Evolutionary conservation across 306 rosid genomes (phyloP), one percentile per base, ranked within the genome.

Genomic region (Vigna trinervia): DNA sequence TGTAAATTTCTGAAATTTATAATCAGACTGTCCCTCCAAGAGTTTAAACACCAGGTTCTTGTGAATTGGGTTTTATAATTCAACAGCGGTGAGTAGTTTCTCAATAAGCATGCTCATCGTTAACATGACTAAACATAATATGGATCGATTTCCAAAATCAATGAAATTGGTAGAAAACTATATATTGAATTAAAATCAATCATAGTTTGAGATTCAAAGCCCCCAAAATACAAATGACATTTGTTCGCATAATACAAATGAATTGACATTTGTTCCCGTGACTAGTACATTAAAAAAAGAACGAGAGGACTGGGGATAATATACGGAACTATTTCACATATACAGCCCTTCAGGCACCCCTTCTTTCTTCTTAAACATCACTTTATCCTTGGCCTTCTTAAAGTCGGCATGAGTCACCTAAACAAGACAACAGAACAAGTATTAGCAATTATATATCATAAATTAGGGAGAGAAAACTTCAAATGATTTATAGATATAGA

Each of bases 291-390:
- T 23, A 4, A 63, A 8, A 38, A 9, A 68, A 74, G 9, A 5
- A 43, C 15, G 69, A 17, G 34, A 39, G 32, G 28, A 11, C 19
- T 0, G 12, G n/a, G 54, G 47, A 23, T 56, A 39, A 75, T 3
- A 51, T 54, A 12, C 28, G 26, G 58, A 43, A 59, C 26, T 69
- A 52, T 75, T 71, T 95, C 92, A 95, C 98, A 95, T 95, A 60
- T 95, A 95, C 10, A 95, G 90, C 20, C 98, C 97, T 85, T 92
- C 98, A 17, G 98, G 97, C 56, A 92, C 97, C 60, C 98, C 98
- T 85, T 95, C 98, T 74, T 95, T 95, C 96, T 95, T 95, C 93
- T 92, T 95, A 78, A 92, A 95, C 98, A 95, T 95, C 76, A 95
- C 98, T 85, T 95, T 95, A 76, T 95, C 98, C 87, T 95, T 95